Percentiles rank a stretch among this genome's conserved stretches.
Evolutionary conservation across 768 basidiomycete genomes (phyloP).

Genomic region (Gyrodon lividus): DNA sequence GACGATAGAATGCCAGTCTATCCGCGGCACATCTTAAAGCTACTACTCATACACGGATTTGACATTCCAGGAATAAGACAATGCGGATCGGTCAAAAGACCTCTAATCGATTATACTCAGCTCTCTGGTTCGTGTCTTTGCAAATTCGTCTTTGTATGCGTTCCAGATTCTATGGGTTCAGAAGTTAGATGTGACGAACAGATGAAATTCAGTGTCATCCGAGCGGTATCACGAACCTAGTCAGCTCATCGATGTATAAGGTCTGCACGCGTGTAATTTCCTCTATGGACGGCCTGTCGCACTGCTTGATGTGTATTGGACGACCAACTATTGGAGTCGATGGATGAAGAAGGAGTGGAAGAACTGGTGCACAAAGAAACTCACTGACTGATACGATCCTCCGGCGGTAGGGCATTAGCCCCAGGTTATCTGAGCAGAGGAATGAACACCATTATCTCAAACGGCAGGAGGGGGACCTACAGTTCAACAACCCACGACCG

Average conservation of each 20-base stretch:
- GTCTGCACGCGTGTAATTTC: constrained; percentile 77
- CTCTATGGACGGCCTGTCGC: constrained; percentile 79
- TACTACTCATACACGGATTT: not conserved
- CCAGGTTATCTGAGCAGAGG: constrained; percentile 72
- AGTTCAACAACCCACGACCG: constrained; percentile 92
- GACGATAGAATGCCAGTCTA: too few species aligned
- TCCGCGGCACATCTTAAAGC: too few species aligned
- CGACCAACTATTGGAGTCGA: constrained; percentile 62
- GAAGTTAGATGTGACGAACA: not conserved
- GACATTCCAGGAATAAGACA: not conserved
- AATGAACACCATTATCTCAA: not conserved
- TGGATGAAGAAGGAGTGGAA: not conserved
- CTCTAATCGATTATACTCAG: constrained; percentile 71
- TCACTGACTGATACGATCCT: constrained; percentile 94
- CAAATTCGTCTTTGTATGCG: constrained; percentile 92
- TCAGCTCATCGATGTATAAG: constrained; percentile 89
- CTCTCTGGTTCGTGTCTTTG: constrained; percentile 75
- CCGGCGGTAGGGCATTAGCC: constrained; percentile 92
- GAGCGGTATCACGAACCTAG: constrained; percentile 55
- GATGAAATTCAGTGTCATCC: not conserved
- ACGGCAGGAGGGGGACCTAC: constrained; percentile 40
- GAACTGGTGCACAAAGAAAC: constrained; percentile 34
- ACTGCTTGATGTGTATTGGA: constrained; percentile 78
- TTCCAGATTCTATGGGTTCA: constrained; percentile 78
- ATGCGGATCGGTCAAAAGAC: not conserved